A percentile compares a stretch with the other conserved stretches of the same genome.
phyloP scores from a whole-genome alignment of 129 eudicot species.

The Oenanthe sinensis region DNA sequence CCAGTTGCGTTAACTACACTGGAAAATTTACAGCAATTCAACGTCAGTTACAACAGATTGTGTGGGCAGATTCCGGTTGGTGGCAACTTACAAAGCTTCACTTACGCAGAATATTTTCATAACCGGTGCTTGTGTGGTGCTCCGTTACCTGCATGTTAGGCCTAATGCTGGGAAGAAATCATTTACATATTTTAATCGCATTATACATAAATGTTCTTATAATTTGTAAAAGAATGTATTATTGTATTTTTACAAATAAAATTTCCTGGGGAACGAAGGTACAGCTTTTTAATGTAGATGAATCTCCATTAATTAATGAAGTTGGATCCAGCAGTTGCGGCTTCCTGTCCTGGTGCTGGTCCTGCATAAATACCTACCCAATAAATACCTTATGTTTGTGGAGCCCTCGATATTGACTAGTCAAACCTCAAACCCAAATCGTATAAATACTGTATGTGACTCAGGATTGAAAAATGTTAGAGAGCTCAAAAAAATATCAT shows the following conservation, averaged over 20 bases:
- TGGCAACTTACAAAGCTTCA: conserved; percentile 38
- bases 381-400: background rate
- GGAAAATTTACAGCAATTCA: conserved; percentile 14
- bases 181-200: background rate
- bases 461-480: no score
- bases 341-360: background rate
- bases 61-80: conserved; percentile 64
- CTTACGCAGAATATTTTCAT: conserved; percentile 33
- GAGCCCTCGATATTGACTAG: conserved; percentile 1
- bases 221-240: background rate
- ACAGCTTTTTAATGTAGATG: background rate
- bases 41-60: conserved; percentile 67
- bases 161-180: background rate
- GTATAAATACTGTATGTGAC: background rate
- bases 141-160: conserved; percentile 45
- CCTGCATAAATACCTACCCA: no score
- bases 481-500: no score
- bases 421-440: background rate
- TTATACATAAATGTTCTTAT: background rate
- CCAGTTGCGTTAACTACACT: conserved; percentile 28
- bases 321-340: background rate
- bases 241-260: background rate
- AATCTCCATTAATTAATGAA: background rate
- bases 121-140: conserved; percentile 61
- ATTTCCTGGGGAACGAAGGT: background rate